Percentiles rank a stretch among this genome's conserved stretches.
Conservation (phyloP, 2,329 filamentous ascomycete species). For the Epichloe glyceriae region DNA sequence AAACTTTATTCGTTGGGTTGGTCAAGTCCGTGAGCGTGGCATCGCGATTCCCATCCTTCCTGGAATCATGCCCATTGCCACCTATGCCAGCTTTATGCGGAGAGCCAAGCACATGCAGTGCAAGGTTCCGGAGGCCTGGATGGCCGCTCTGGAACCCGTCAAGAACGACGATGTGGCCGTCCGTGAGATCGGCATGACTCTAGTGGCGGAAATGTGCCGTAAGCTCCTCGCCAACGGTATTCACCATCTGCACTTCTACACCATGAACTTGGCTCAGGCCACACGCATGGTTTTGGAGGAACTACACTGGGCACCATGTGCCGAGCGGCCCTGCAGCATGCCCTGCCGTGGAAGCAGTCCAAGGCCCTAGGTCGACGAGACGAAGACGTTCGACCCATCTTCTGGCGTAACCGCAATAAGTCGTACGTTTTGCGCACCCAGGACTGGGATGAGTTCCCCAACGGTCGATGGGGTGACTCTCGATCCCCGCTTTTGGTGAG, state of each 20-base stretch:
- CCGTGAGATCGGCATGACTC: constrained; percentile 71
- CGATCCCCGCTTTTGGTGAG: constrained; percentile 89
- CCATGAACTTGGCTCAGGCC: constrained; percentile 94
- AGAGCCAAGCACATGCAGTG: constrained; percentile 86
- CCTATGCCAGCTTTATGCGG: constrained; percentile 83
- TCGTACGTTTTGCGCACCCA: constrained; percentile 92
- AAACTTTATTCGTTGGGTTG: constrained; percentile 84
- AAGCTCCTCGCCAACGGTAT: constrained; percentile 74
- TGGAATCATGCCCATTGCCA: constrained; percentile 82
- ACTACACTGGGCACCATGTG: constrained; percentile 65
- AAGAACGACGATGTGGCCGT: constrained; percentile 96
- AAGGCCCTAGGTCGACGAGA: constrained; percentile 77
- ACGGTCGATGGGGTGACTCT: constrained; percentile 96
- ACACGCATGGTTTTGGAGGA: constrained; percentile 92
- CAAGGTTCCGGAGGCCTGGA: constrained; percentile 69
- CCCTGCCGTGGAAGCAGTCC: constrained; percentile 93
- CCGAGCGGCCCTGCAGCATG: constrained; percentile 70
- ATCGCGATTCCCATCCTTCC: constrained; percentile 75
- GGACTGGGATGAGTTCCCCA: constrained; percentile 98
- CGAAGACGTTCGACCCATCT: constrained; percentile 94
- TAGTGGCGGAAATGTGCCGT: constrained; percentile 83
- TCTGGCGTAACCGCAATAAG: constrained; percentile 95
- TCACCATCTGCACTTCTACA: constrained; percentile 91
- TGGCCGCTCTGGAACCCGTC: constrained; percentile 71
- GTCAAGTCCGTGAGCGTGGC: constrained; percentile 71